Evolutionary conservation across 2,329 filamentous ascomycete species (phyloP).

Genomic region (Epichloe baconii): DNA sequence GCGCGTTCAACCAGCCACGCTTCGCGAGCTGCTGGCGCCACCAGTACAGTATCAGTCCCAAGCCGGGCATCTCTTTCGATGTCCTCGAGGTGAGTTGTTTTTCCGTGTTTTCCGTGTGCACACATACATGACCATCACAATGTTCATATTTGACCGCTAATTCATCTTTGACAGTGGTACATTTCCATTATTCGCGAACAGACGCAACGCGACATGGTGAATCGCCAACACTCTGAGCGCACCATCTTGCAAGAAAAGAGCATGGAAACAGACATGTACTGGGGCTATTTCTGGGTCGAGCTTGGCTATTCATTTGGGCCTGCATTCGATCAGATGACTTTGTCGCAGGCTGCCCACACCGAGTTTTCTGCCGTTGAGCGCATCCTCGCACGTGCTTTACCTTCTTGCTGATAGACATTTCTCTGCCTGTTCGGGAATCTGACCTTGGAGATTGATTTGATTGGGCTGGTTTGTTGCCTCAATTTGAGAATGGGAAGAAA

Average conservation of each 20-base stretch:
- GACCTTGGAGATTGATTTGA: not conserved
- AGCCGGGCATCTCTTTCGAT: slow-evolving; percentile 34
- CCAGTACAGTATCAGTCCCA: slow-evolving; percentile 37
- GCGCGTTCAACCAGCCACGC: slow-evolving; percentile 33
- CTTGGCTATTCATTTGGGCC: slow-evolving; percentile 27
- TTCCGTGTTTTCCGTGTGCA: not conserved
- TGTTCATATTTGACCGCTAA: slow-evolving; percentile 6
- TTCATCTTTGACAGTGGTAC: slow-evolving; percentile 34
- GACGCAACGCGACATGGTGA: slow-evolving; percentile 27
- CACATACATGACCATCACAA: not conserved
- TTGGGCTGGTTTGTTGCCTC: not conserved
- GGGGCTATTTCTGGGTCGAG: slow-evolving; percentile 40
- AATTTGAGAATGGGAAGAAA: not conserved
- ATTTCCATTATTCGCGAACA: slow-evolving; percentile 41
- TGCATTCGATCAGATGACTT: slow-evolving; percentile 33
- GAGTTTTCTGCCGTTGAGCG: slow-evolving; percentile 39
- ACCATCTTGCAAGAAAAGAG: slow-evolving; percentile 21
- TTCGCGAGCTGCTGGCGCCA: slow-evolving; percentile 37
- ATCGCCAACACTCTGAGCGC: slow-evolving; percentile 28
- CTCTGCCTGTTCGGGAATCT: not conserved
- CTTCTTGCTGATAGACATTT: not conserved
- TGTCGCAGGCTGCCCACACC: slow-evolving; percentile 29
- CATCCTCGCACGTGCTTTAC: slow-evolving; percentile 31
- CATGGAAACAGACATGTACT: slow-evolving; percentile 28
- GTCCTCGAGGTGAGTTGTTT: slow-evolving; percentile 37